Conservation (phyloP, 352 stramenopile genomes). For the Pythium myriotylum region DNA sequence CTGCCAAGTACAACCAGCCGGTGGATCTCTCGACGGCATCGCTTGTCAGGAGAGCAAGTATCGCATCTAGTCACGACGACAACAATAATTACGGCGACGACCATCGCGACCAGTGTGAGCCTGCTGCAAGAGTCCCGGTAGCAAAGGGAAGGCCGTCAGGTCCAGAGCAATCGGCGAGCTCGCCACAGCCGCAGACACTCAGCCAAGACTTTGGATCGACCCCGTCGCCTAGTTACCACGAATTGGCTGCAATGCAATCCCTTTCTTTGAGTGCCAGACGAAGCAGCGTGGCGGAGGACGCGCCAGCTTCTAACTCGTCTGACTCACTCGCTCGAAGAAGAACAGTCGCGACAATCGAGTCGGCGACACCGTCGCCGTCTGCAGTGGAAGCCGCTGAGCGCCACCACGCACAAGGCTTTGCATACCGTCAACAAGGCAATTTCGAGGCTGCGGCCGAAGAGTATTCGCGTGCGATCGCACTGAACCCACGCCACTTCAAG, state of each 20-base stretch:
- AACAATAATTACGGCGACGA: constrained; percentile 30
- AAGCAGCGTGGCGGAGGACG: neutral
- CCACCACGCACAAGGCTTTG: constrained; percentile 70
- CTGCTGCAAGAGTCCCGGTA: neutral
- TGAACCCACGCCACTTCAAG: constrained; percentile 87
- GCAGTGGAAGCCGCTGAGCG: constrained; percentile 42
- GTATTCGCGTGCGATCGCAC: constrained; percentile 74
- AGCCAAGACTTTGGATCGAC: neutral
- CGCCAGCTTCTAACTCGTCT: neutral
- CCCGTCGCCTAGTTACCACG: constrained; percentile 4
- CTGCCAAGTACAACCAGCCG: constrained; percentile 32
- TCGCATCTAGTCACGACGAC: constrained; percentile 13
- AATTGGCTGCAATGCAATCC: neutral
- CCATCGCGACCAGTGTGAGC: constrained; percentile 6
- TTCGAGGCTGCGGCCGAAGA: constrained; percentile 77
- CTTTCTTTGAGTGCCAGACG: neutral
- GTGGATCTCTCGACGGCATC: neutral
- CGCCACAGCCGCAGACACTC: neutral
- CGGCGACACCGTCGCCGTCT: neutral
- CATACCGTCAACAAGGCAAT: constrained; percentile 76
- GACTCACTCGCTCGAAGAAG: constrained; percentile 13
- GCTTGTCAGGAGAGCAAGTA: neutral
- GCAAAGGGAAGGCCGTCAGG: constrained; percentile 9
- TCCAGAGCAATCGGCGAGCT: neutral
- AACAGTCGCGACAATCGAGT: constrained; percentile 37